A percentile compares a stretch with the other conserved stretches of the same genome.
These are phyloP conservation scores for Kockovaella imperatae DNA, from an alignment of 768 basidiomycete species.

Conservation along the genomic window DNA sequence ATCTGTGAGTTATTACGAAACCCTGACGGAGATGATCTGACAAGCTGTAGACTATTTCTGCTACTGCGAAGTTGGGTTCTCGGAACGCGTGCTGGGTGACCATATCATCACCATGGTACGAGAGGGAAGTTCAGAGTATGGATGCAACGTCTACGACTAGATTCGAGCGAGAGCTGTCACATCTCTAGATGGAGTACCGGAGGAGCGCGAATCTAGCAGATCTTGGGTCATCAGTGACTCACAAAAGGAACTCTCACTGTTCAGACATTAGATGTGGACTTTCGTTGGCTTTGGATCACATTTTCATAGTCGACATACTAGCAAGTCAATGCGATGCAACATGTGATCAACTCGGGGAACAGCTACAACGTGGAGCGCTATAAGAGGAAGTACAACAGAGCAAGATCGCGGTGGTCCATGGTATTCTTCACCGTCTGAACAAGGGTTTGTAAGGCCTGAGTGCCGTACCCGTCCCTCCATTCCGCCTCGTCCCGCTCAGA, in stretches of 20 bases:
- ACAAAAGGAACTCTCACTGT: too few relatives aligned
- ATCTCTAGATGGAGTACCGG: background rate
- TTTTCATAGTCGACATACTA: too few relatives aligned
- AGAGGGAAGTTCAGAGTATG: background rate
- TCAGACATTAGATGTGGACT: too few relatives aligned
- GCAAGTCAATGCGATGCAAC: too few relatives aligned
- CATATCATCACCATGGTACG: slow-evolving; percentile 33
- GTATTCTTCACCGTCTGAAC: background rate
- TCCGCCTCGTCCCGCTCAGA: background rate
- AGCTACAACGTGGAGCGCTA: too few relatives aligned
- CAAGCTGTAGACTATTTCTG: slow-evolving; percentile 51
- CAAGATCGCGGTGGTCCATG: background rate
- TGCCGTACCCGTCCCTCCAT: background rate
- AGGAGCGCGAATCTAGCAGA: too few relatives aligned
- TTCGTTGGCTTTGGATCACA: too few relatives aligned
- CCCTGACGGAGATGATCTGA: background rate
- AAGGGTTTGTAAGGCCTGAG: slow-evolving; percentile 1
- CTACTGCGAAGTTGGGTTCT: slow-evolving; percentile 69
- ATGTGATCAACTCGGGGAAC: too few relatives aligned
- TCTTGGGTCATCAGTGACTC: too few relatives aligned
- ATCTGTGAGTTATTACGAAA: slow-evolving; percentile 27
- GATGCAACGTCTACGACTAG: slow-evolving; percentile 2
- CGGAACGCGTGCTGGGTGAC: slow-evolving; percentile 60
- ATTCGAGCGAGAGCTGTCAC: background rate
- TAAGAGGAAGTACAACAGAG: background rate